Base-by-base conservation (phyloP, 495 filamentous ascomycete genomes). In the Penicillium atrosanguineum region DNA sequence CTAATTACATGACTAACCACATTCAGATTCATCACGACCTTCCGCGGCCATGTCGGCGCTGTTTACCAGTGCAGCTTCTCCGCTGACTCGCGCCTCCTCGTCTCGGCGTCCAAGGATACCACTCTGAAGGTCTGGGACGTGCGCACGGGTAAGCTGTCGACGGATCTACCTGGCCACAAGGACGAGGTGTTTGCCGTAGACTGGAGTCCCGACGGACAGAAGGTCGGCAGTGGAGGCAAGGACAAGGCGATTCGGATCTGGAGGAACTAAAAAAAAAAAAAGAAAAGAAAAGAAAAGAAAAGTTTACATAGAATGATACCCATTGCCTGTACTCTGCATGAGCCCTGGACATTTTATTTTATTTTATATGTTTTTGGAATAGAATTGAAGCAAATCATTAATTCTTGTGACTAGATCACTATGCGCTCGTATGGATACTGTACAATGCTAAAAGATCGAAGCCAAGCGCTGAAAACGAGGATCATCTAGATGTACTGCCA, bases 111-210 rank as follows among this genome's bases (percentile, higher is more conserved):
- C 60, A 96, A 95, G 71, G 95, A 99, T 63, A 95, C 89, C 7
- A 99, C 95, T 1, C 69, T 97, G 28, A 98, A 98, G 68, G 86
- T 93, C 5, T 97, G 93, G 91, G 89, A 95, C 66, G 85, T 94
- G 46, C 78, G 86, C 43, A 91, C 83, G 0, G 89, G 88, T 12
- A 96, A 93, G 64, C 69, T 97, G 49, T 80, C 83, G 53, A 86
- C 80, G 62, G 91, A 99, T 79, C 78, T 99, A 23, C 91, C 92
- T 0, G 95, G 94, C 5, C 95, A 99, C 70, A 81, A 90, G 64
- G 95, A 96, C 60, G 91, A 97, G 72, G 94, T 97, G 9, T 95
- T 88, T 73, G 90, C 90, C 1, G 87, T 96, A 16, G 91, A 95
- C 67, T 96, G 91, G 91, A 88, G 85, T 64, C 84, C 89, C 11